phyloP scores from a whole-genome alignment of 176 grass and related monocot genomes.

The Pontederia paniculata region DNA sequence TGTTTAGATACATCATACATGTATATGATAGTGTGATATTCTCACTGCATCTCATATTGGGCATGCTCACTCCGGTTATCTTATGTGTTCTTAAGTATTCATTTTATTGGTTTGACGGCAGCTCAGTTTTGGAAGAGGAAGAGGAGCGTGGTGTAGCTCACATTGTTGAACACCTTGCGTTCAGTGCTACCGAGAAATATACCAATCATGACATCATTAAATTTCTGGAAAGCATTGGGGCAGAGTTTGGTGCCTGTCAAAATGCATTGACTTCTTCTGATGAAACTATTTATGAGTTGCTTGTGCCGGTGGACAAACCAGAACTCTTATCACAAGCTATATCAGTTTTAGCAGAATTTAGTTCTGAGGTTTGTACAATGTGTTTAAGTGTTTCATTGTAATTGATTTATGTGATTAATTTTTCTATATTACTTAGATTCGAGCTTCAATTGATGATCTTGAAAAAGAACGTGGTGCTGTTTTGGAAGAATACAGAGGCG shows the following conservation, averaged over 20 bases:
- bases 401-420: constrained; percentile 9
- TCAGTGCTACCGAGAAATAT: constrained; percentile 88
- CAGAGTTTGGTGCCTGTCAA: constrained; percentile 93
- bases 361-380: constrained; percentile 54
- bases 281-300: constrained; percentile 97
- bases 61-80: not conserved
- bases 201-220: constrained; percentile 96
- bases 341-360: constrained; percentile 85
- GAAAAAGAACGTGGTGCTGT: constrained; percentile 98
- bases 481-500: constrained; percentile 94
- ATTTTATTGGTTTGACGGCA: constrained; percentile 27
- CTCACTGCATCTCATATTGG: no score
- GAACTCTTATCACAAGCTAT: constrained; percentile 85
- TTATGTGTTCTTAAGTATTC: not conserved
- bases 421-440: constrained; percentile 34
- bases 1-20: no score
- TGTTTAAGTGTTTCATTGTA: not conserved
- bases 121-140: constrained; percentile 91
- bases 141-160: constrained; percentile 92
- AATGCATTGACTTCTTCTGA: constrained; percentile 96
- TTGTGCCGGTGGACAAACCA: constrained; percentile 89
- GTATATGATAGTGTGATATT: no score
- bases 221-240: constrained; percentile 98
- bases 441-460: constrained; percentile 72
- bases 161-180: constrained; percentile 93